Evolutionary conservation across 2,329 filamentous ascomycete genomes (phyloP), one percentile per base, ranked within the genome.

Genomic region (Aaosphaeria pasadenensis): DNA sequence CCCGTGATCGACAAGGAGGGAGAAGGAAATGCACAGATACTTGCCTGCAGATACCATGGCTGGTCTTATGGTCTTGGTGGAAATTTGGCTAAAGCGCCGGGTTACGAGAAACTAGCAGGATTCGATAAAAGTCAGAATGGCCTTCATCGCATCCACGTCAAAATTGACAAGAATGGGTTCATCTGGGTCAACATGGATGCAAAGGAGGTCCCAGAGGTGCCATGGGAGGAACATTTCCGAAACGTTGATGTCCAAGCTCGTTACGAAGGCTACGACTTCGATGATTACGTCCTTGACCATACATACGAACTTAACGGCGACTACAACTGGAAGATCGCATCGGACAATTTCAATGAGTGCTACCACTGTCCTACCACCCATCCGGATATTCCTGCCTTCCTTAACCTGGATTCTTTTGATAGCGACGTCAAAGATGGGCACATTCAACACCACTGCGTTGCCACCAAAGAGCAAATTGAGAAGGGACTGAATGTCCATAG

Each of bases 261-360:
- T 24, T 62, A 65, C 44, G 58, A 69, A 39, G 56, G 60, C 39
- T 64, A 64, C 46, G 48, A 67, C 51, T 66, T 66, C 38, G 56
- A 59, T 11, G 61, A 64, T 42, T 85, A 82, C 60, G 58, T 66
- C n/a, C 84, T 83, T 53, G 63, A 66, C 47, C 63, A 67, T 49
- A 62, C 60, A 11, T 67, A 56, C 50, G 60, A 60, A 38, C 54
- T 66, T 47, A 62, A 63, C 13, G 60, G 59, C 9, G 52, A 60
- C 33, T 65, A 59, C 50, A 66, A 66, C 49, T 67, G 64, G 64
- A 67, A 67, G 51, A 64, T 64, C 30, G 53, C 66, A 9, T 56
- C 63, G 11, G 82, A 85, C 60, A 84, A 85, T 69, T 86, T 84
- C 72, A 86, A 86, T 60, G 82, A 83, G 60, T 85, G 82, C 60